These are phyloP conservation scores for Neofusicoccum umdonicola DNA, from an alignment of 2,329 filamentous ascomycete genomes.

Conservation along the genomic window DNA sequence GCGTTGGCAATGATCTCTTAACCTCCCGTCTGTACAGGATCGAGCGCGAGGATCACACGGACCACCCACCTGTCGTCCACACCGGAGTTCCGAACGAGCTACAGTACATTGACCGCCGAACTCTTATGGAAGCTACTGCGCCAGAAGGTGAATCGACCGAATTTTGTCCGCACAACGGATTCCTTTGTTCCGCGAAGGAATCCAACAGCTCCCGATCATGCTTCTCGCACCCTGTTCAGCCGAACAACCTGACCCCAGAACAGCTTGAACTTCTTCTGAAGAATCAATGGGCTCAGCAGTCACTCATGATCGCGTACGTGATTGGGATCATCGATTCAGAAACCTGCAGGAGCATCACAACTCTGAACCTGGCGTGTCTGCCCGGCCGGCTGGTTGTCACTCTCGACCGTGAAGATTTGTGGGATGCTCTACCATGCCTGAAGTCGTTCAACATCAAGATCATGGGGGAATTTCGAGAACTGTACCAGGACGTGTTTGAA, in stretches of 20 bases:
- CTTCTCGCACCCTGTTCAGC: slow-evolving; percentile 42
- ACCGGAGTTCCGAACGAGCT: background rate
- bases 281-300: slow-evolving; percentile 66
- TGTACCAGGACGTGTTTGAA: slow-evolving; percentile 52
- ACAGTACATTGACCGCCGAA: background rate
- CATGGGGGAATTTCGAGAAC: slow-evolving; percentile 64
- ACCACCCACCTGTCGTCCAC: background rate
- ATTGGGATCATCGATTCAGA: slow-evolving; percentile 63
- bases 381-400: slow-evolving; percentile 60
- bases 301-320: slow-evolving; percentile 66
- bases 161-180: background rate
- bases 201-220: background rate
- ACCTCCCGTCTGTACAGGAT: background rate
- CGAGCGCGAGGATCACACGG: background rate
- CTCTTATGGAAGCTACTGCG: background rate
- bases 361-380: slow-evolving; percentile 62
- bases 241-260: slow-evolving; percentile 56
- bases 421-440: slow-evolving; percentile 57
- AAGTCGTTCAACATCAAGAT: slow-evolving; percentile 58
- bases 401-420: slow-evolving; percentile 59
- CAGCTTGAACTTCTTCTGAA: slow-evolving; percentile 69
- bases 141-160: background rate
- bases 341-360: slow-evolving; percentile 55
- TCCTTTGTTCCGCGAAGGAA: background rate
- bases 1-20: background rate